Base-by-base conservation (phyloP, 139 green algal species). In the Mesotaenium endlicherianum region DNA sequence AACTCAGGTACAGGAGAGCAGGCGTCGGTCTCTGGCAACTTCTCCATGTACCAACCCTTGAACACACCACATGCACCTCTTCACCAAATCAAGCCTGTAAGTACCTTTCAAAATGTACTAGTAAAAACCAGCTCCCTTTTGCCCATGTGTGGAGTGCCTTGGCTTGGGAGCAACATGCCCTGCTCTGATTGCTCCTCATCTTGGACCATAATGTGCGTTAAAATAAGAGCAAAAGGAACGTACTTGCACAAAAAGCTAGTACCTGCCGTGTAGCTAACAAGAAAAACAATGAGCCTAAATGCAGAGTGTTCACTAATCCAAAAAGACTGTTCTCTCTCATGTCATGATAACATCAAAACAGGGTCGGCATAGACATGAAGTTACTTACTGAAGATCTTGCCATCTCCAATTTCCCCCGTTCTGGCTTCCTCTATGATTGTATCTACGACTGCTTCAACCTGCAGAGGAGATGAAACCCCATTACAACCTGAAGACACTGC, bases 311-410 rank as follows among this genome's bases (percentile, higher is more conserved):
- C 74, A 72, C 26, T 59, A 77, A 55, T 64, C 20, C 8, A 67
- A 60, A 58, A 77, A 39, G 44, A 77, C 59, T 16, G 70, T 59
- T 8, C 60, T 14, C 8, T 36, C 36, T 74, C 8, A 14, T 74
- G 60, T 8, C 8, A 74, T 41, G 36, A 64, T 0, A 30, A 77
- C 11, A 38, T 30, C 30, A 70, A 80, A 38, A 70, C 26, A 17
- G 49, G 36, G 14, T 8, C 6, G n/a, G 55, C 17, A 74, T 36
- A 4, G 3, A 17, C 38, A 74, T 38, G 11, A 16, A 30, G 38
- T 34, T 14, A 59, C 78, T 72, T 36, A 85, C 78, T 59, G 67
- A 87, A 87, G 71, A 87, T 87, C 39, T 87, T 87, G 30, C 81
- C 81, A 49, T 87, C 81, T 20, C 81, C 81, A 38, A 87, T 86